Conservation (phyloP, 768 basidiomycete species). For the Amanita fuliginea region DNA sequence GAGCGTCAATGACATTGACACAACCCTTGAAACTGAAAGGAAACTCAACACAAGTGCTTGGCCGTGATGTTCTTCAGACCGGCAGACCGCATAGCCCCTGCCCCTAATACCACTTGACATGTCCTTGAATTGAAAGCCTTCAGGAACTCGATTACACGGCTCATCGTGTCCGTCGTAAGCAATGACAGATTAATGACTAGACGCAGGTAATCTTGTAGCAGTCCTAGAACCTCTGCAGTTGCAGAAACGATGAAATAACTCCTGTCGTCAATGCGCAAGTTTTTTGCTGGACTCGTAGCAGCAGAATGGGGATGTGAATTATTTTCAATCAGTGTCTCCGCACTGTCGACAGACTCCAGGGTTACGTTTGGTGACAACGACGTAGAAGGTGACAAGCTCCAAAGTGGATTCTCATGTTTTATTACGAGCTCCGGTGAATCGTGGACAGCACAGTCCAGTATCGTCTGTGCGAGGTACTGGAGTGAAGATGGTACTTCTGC, state of each 20-base stretch:
- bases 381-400: conserved; percentile 10
- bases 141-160: conserved; percentile 86
- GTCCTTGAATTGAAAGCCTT: conserved; percentile 98
- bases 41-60: conserved; percentile 73
- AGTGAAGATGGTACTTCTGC: conserved; percentile 55
- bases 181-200: conserved; percentile 81
- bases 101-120: conserved; percentile 96
- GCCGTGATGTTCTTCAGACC: conserved; percentile 98
- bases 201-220: conserved; percentile 79
- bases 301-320: not conserved
- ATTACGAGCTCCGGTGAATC: conserved; percentile 65
- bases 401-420: conserved; percentile 17
- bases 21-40: conserved; percentile 4
- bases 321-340: not conserved
- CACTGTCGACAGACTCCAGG: not conserved
- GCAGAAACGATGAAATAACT: conserved; percentile 81
- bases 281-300: conserved; percentile 30
- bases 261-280: conserved; percentile 71
- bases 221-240: conserved; percentile 59
- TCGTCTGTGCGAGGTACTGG: conserved; percentile 61
- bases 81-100: conserved; percentile 97
- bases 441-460: conserved; percentile 73
- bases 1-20: conserved; percentile 8
- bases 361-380: not conserved
- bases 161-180: conserved; percentile 93